phyloP scores from a whole-genome alignment of 2,329 filamentous ascomycete genomes.

The Alternaria gansuensis region DNA sequence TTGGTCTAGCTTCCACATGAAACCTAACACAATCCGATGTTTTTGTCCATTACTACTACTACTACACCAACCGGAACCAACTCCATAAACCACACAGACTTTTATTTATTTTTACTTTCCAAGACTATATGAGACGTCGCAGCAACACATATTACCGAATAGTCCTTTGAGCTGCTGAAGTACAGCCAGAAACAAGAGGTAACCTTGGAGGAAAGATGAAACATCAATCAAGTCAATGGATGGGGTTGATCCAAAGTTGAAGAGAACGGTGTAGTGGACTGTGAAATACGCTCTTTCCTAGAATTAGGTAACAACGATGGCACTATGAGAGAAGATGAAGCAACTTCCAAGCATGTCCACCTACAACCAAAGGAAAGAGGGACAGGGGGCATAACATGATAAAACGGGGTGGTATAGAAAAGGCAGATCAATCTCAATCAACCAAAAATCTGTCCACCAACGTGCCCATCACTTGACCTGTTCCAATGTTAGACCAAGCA shows the following conservation, averaged over 20 bases:
- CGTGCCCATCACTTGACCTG: no score
- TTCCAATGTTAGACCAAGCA: no score
- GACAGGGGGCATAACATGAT: no score
- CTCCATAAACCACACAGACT: not conserved
- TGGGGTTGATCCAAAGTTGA: not conserved
- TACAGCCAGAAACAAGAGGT: not conserved
- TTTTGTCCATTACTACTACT: slow-evolving; percentile 2
- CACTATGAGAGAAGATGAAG: not conserved
- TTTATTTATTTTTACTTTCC: not conserved
- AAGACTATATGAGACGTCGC: not conserved
- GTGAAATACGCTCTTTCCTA: not conserved
- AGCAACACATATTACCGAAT: not conserved
- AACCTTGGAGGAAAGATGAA: not conserved
- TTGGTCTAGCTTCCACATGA: not conserved
- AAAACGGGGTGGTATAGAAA: no score
- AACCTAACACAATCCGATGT: slow-evolving; percentile 1
- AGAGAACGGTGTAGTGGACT: not conserved
- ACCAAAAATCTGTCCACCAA: no score
- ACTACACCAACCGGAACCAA: not conserved
- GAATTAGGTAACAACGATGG: not conserved
- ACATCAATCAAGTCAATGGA: not conserved
- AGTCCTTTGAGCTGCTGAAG: not conserved
- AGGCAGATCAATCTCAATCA: no score
- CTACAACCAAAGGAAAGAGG: no score
- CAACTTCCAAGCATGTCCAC: not conserved